These are phyloP conservation scores for Bruguiera parviflora DNA, from an alignment of 345 rosid species.

Conservation along the genomic window DNA sequence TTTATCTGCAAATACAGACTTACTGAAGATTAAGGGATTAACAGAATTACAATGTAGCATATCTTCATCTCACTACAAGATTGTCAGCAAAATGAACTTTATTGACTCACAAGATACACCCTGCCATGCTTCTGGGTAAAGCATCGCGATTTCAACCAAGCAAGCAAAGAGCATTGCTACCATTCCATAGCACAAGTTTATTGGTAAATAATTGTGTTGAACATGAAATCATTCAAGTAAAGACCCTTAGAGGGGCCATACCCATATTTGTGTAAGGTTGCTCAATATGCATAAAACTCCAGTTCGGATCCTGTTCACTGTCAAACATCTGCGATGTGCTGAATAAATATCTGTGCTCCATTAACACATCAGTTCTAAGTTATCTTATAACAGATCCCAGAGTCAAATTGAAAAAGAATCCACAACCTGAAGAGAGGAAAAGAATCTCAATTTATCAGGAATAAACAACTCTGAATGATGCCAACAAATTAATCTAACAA, in stretches of 20 bases:
- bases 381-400: neutral
- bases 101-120: neutral
- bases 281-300: conserved; percentile 61
- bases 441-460: neutral
- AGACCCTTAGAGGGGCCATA: conserved; percentile 25
- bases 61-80: neutral
- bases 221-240: neutral
- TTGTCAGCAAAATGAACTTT: neutral
- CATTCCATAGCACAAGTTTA: too few relatives aligned
- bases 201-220: too few relatives aligned
- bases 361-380: conserved; percentile 18
- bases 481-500: too few relatives aligned
- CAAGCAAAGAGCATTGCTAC: too few relatives aligned
- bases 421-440: conserved; percentile 37
- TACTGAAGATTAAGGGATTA: neutral
- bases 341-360: conserved; percentile 68
- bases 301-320: conserved; percentile 56
- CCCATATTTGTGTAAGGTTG: conserved; percentile 51
- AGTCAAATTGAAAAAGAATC: conserved; percentile 14
- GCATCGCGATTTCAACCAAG: neutral
- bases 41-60: neutral
- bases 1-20: too few relatives aligned
- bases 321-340: conserved; percentile 51
- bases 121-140: neutral
- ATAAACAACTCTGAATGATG: too few relatives aligned